Conservation (phyloP, 495 filamentous ascomycete genomes). For the Penicillium bialowiezense region DNA sequence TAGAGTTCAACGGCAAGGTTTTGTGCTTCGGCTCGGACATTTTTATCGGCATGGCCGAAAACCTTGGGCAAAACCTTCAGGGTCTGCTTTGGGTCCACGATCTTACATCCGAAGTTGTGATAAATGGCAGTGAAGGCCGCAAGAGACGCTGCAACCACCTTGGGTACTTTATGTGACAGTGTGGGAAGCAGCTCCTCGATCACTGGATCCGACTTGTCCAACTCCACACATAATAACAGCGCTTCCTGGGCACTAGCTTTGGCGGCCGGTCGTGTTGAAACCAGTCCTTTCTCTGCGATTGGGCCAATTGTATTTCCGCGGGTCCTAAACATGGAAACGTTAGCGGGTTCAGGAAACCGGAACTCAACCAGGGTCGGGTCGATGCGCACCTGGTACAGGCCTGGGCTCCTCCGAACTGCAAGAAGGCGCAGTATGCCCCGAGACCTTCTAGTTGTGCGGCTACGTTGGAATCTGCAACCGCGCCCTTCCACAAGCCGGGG, state of each 20-base stretch:
- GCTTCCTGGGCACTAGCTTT: constrained; percentile 87
- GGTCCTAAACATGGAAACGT: constrained; percentile 49
- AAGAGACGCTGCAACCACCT: constrained; percentile 84
- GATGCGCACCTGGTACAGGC: constrained; percentile 64
- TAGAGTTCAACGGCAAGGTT: constrained; percentile 93
- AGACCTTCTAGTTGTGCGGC: constrained; percentile 95
- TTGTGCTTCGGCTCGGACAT: constrained; percentile 92
- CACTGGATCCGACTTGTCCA: constrained; percentile 81
- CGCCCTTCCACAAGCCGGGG: constrained; percentile 83
- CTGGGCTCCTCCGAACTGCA: constrained; percentile 80
- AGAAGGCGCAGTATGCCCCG: constrained; percentile 78
- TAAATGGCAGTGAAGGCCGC: constrained; percentile 77
- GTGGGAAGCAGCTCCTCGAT: constrained; percentile 87
- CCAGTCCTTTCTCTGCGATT: constrained; percentile 89
- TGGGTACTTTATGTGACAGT: constrained; percentile 89
- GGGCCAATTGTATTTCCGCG: constrained; percentile 68
- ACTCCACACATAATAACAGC: constrained; percentile 81
- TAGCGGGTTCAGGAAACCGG: constrained; percentile 1
- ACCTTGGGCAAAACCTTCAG: constrained; percentile 86
- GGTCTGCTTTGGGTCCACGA: constrained; percentile 94
- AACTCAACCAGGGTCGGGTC: neutral
- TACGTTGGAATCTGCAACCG: constrained; percentile 93
- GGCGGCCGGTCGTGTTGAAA: constrained; percentile 79
- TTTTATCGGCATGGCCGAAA: constrained; percentile 97
- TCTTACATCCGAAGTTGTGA: constrained; percentile 91